A percentile compares a stretch with the other conserved stretches of the same genome.
phyloP scores from a whole-genome alignment of 352 stramenopile genomes.

The Phytopythium ostracodes region DNA sequence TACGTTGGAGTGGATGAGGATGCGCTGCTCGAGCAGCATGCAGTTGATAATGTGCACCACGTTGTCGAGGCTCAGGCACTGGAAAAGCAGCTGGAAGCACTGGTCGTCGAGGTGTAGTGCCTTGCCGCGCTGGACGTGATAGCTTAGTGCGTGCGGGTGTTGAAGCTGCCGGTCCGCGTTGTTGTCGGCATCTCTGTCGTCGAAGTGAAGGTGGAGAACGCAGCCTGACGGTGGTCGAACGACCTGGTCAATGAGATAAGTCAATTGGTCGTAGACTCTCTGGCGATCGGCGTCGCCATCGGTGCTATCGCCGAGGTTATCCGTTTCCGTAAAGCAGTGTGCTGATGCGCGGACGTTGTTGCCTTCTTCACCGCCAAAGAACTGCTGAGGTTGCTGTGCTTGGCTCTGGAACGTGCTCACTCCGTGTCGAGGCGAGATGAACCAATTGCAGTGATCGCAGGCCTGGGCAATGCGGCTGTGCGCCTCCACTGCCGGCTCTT shows the following conservation, averaged over 20 bases:
- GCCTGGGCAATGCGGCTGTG: constrained; percentile 44
- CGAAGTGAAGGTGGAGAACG: constrained; percentile 3
- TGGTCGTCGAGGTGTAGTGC: constrained; percentile 64
- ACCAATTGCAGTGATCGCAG: constrained; percentile 44
- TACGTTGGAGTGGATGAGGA: constrained; percentile 81
- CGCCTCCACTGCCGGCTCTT: constrained; percentile 22
- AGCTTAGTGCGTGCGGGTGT: constrained; percentile 17
- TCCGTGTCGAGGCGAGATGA: constrained; percentile 43
- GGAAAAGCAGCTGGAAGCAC: constrained; percentile 79
- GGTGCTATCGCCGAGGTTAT: too few species aligned
- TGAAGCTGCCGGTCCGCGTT: not conserved
- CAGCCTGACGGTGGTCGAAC: not conserved
- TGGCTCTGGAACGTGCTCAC: not conserved
- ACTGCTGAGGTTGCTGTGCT: constrained; percentile 2
- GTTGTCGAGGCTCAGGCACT: constrained; percentile 75
- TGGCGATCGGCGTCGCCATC: not conserved
- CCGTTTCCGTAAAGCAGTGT: not conserved
- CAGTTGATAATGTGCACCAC: constrained; percentile 81
- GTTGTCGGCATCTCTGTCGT: not conserved
- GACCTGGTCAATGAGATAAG: constrained; percentile 1
- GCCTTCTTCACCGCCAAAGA: constrained; percentile 2
- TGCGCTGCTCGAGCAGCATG: constrained; percentile 78
- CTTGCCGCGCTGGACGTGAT: constrained; percentile 61
- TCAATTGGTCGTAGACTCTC: constrained; percentile 1
- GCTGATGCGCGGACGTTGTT: constrained; percentile 10